Base-by-base conservation (phyloP, 2,329 filamentous ascomycete species). In the Calonectria henricotiae region DNA sequence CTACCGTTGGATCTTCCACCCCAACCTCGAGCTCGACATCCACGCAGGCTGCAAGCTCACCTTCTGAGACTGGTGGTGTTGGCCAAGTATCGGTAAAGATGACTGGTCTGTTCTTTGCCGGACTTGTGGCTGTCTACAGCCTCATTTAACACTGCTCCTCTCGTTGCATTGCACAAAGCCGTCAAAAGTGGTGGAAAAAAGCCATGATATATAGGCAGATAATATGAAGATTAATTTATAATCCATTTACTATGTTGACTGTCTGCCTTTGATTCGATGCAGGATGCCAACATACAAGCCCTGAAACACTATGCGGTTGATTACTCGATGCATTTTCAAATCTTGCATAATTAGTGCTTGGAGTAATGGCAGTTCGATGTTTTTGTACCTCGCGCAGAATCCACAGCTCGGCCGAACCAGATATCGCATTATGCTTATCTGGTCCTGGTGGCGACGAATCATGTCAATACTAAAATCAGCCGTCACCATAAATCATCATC, bases 1-100 rank as follows among this genome's bases (percentile, higher is more conserved):
- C 61, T 17, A 13, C 46, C 3, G 15, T 27, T 20, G 44, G 32
- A 5, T 51, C 61, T 1, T 49, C 61, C 4, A 49, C 44, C 13
- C 55, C 55, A n/a, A 60, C 37, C 6, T 54, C 32, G 15, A 37
- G 32, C 7, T 60, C 55, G 7, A 49, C 60, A 12, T 49, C 61
- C 17, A 63, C 61, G 0, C 9, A 63, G 6, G 44, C 61, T n/a
- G 61, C 61, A 30, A 63, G 61, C 32, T 49, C 61, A 12, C 12
- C 61, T 1, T 39, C 61, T 13, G 20, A 37, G 5, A 63, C 61
- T 7, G 32, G 41, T n/a, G 23, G 44, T 11, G 61, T 32, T n/a
- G 44, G 44, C 30, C 44, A 49, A 51, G 32, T 49, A 13, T 49
- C 44, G 5, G 43, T 51, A 6, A 63, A 44, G 25, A 32, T 12